Conservation (phyloP, 192 early-diverging fungal species). For the Rhizoclosmatium globosum region DNA sequence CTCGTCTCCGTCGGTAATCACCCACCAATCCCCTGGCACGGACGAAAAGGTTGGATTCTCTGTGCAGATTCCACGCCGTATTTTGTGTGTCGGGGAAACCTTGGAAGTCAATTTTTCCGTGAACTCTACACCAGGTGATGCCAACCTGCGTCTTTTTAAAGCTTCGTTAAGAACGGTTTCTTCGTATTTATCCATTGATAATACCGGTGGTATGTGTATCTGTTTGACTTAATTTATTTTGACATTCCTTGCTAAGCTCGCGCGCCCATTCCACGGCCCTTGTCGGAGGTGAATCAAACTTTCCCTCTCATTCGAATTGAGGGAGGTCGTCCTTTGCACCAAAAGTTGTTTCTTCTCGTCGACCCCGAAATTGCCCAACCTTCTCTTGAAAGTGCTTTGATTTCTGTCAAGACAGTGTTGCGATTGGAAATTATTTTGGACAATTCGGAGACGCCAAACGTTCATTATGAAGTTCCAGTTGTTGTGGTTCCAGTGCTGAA, state of each 20-base stretch:
- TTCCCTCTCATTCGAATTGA: slow-evolving; percentile 15
- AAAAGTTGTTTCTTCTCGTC: background rate
- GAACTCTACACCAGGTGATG: slow-evolving; percentile 1
- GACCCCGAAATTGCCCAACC: slow-evolving; percentile 16
- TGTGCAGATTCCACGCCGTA: slow-evolving; percentile 14
- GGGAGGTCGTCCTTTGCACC: background rate
- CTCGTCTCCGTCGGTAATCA: slow-evolving; percentile 5
- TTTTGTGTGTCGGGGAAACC: slow-evolving; percentile 15
- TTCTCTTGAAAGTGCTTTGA: slow-evolving; percentile 9
- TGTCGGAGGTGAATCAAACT: background rate
- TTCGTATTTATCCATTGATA: background rate
- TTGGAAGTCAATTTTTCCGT: slow-evolving; percentile 24
- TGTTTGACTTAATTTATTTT: background rate
- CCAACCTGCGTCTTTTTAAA: slow-evolving; percentile 10
- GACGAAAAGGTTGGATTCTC: slow-evolving; percentile 29
- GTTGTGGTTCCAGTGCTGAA: slow-evolving; percentile 6
- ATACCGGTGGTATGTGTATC: background rate
- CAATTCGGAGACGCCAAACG: slow-evolving; percentile 21
- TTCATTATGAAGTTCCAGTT: slow-evolving; percentile 20
- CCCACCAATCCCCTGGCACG: slow-evolving; percentile 5
- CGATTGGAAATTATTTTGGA: slow-evolving; percentile 15
- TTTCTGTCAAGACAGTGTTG: slow-evolving; percentile 25
- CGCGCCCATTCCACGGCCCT: background rate
- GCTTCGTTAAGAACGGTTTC: slow-evolving; percentile 19
- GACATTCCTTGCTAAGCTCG: background rate